Evolutionary conservation across 2,329 filamentous ascomycete species (phyloP), one percentile per base, ranked within the genome.

Genomic region (Truncatella angustata): DNA sequence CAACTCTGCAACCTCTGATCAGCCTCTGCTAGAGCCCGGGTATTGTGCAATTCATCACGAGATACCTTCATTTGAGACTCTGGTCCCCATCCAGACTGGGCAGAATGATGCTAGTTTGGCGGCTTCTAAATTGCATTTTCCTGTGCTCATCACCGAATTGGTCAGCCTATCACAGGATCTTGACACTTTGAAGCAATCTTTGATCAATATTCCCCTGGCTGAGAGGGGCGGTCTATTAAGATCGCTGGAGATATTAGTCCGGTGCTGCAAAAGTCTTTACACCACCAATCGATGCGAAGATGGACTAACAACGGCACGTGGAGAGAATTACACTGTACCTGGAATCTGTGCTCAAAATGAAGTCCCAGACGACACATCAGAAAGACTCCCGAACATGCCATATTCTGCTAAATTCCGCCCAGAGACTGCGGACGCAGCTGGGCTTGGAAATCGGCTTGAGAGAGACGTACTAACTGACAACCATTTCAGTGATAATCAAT

Each of bases 201-300:
- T 16, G 7, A 44, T 23, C 24, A 10, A 24, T 44, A 14, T 44
- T 23, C 16, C 40, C 40, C 9, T 7, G 7, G 7, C 40, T 16
- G 9, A 44, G 16, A 11, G 40, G n/a, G 6, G 21, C 24, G 21
- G 24, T 7, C 40, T 44, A 26, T 23, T 44, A 23, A n/a, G 21
- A 44, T 10, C 20, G 40, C 40, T 44, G 7, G 16, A 44, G 40
- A 44, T 23, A 20, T 20, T 44, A 21, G 40, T 44, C n/a, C 40
- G 24, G 40, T 44, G 40, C 40, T 44, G 40, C 40, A 44, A 44
- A 44, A 20, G 24, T 11, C 40, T 44, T 44, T 7, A n/a, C 24
- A 7, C 40, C 20, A 44, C 40, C 20, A 20, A 44, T 23, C 40
- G 24, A 20, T 16, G 24, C 24, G 11, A 44, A 44, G 40, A 44